Evolutionary conservation across 2,329 filamentous ascomycete genomes (phyloP).

Genomic region (Fusarium heterosporum): DNA sequence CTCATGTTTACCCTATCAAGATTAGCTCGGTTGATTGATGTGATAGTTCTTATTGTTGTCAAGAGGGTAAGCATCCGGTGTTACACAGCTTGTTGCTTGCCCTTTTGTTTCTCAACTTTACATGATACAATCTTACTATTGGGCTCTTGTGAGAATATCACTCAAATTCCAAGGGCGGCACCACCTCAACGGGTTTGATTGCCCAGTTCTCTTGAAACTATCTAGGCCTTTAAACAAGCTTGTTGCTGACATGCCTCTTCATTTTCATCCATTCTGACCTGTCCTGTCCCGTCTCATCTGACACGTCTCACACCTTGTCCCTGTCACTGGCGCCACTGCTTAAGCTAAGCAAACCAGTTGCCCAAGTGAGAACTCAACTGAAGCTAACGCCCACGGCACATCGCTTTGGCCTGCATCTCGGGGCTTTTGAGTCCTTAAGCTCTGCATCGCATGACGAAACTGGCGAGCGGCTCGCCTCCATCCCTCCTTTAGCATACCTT

Average conservation of each 20-base stretch:
- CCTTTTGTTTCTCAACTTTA: slow-evolving; percentile 21
- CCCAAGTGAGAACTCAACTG: slow-evolving; percentile 10
- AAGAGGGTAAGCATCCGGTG: slow-evolving; percentile 1
- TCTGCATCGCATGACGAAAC: slow-evolving; percentile 42
- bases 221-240: slow-evolving; percentile 12
- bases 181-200: not conserved
- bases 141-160: slow-evolving; percentile 12
- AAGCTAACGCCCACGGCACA: slow-evolving; percentile 29
- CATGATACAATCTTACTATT: slow-evolving; percentile 28
- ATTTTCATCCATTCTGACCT: slow-evolving; percentile 29
- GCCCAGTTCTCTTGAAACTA: not conserved
- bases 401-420: slow-evolving; percentile 31
- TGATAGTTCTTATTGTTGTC: slow-evolving; percentile 4
- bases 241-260: slow-evolving; percentile 22
- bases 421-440: slow-evolving; percentile 32
- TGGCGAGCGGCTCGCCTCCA: slow-evolving; percentile 31
- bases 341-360: slow-evolving; percentile 14
- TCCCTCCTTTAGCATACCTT: slow-evolving; percentile 32
- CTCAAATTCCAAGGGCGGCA: not conserved
- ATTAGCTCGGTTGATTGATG: slow-evolving; percentile 16
- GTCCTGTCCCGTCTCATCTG: slow-evolving; percentile 33
- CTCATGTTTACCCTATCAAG: slow-evolving; percentile 21
- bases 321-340: slow-evolving; percentile 24
- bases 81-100: slow-evolving; percentile 25
- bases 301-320: slow-evolving; percentile 35